Evolutionary conservation across 371 early-diverging fungal genomes (phyloP), one percentile per base, ranked within the genome.

Genomic region (Mucor mucedo): DNA sequence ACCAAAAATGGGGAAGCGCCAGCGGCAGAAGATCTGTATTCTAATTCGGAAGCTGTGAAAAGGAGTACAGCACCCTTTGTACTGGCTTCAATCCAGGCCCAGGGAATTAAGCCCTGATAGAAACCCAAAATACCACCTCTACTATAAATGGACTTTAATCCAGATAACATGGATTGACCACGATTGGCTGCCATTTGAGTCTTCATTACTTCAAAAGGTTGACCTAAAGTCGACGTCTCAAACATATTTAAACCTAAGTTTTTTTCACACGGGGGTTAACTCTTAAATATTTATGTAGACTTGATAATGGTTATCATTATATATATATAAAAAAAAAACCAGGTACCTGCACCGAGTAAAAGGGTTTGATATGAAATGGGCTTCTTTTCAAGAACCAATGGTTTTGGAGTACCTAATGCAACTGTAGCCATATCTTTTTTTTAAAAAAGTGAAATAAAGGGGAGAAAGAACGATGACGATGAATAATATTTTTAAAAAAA

Each of bases 21-120:
- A 69, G 66, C 74, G 56, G 61, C 79, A 35, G 76, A 82, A 41
- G 80, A 82, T 28, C 77, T 77, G 68, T 94, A 91, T 79, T 98
- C 98, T 55, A 97, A 78, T 77, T 96, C 98, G 13, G 91, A 87
- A 4, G 94, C 90, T 14, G 96, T 89, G 72, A 96, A 98, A 63
- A 98, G 79, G 49, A 98, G 84, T 10, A 95, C 94, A 27, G 94
- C 97, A 70, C 98, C 98, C 71, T 97, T 97, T 21, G 97, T 94
- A 42, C 49, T 59, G 49, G 69, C 78, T 76, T 94, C 95, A 72
- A 95, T 93, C 96, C 94, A 93, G 30, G 95, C 95, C 95, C 95
- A 93, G 44, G 90, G 89, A 60, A 88, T 84, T 62, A 87, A 68
- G 60, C 91, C 93, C 76, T 89, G 95, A 79, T 87, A 94, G 69